Evolutionary conservation across 2,329 filamentous ascomycete genomes (phyloP).

Genomic region (Aspergillus persii): DNA sequence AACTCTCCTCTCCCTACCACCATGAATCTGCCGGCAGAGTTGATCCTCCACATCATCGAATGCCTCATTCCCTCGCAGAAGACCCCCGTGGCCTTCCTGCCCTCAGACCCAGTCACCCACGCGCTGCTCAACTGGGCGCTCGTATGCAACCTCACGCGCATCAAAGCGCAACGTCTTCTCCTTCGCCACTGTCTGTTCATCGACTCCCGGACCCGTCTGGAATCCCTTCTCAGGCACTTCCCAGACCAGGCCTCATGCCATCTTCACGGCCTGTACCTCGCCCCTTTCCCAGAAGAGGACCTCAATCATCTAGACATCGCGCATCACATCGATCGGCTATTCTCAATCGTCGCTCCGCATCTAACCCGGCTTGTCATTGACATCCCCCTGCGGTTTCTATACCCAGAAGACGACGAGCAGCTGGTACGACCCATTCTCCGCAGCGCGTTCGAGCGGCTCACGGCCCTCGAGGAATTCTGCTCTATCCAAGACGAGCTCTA

Average conservation of each 20-base stretch:
- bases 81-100: conserved; percentile 6
- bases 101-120: conserved; percentile 6
- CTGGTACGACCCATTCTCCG: conserved; percentile 8
- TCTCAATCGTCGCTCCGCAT: background rate
- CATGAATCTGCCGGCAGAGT: conserved; percentile 5
- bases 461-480: conserved; percentile 12
- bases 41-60: conserved; percentile 14
- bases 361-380: conserved; percentile 12
- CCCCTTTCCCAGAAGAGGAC: conserved; percentile 5
- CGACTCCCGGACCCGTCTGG: background rate
- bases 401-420: conserved; percentile 8
- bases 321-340: conserved; percentile 5
- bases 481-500: conserved; percentile 13
- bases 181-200: conserved; percentile 13
- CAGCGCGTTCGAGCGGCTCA: conserved; percentile 11
- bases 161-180: conserved; percentile 9
- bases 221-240: background rate
- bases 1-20: background rate
- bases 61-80: conserved; percentile 7
- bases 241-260: background rate
- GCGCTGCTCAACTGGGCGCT: conserved; percentile 11
- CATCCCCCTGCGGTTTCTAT: conserved; percentile 10
- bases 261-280: conserved; percentile 10
- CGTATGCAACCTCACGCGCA: conserved; percentile 12
- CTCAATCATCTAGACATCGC: conserved; percentile 3